Base-by-base conservation (phyloP, 257 asterid species). In the Solanum sparsipilum region DNA sequence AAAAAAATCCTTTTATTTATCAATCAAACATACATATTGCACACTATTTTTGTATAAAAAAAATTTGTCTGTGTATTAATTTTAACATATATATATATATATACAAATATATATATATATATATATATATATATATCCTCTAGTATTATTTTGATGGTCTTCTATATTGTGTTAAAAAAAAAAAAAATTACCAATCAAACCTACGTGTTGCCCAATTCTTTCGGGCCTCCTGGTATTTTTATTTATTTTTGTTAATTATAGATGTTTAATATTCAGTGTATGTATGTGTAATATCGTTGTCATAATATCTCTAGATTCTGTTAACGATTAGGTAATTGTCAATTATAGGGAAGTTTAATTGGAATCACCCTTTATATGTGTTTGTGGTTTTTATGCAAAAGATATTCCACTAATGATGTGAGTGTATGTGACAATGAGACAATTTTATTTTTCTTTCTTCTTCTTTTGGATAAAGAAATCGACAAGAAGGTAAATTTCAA, bases 331-430 rank as follows among this genome's bases (percentile, higher is more conserved):
- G 87, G 31, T 68, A 67, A 67, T 67, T 85, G 81, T 39, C 39
- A 85, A 39, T 85, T 60, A 38, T 16, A 27, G 67, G 67, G 20
- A 67, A 36, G 76, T 46, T 85, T 31, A 29, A 67, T 73, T 48
- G 41, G 52, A 67, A 67, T 7, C 67, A 25, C 23, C 44, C 44
- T 85, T 39, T 67, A 9, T 71, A 65, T 46, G 58, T 85, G 81
- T 39, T 67, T 67, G 67, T 71, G 63, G 81, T 44, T 65, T 81
- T 85, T 85, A 44, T 85, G 87, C 63, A 67, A 39, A 85, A 16
- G 65, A 85, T 85, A 46, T 35, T 85, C 85, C 85, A 85, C 87
- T 85, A 18, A 39, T 85, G 41, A 85, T 85, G 87, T 67, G 81
- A 85, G 81, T 11, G 21, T 85, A 36, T 36, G 81, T 85, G 67